Conservation (phyloP, 768 basidiomycete genomes). For the Tylopilus balloui region DNA sequence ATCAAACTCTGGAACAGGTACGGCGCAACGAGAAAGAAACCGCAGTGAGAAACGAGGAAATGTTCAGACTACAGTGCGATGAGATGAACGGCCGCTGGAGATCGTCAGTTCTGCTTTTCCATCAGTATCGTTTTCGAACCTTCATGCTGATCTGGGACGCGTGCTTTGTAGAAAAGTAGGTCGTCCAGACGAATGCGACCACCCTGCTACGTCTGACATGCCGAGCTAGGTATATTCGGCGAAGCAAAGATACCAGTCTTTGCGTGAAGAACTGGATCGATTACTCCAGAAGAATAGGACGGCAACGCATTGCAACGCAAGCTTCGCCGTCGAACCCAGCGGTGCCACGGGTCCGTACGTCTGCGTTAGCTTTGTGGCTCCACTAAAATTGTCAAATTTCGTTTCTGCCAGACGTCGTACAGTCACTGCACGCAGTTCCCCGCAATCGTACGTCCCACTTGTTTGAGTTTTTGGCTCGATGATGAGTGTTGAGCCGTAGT, state of each 20-base stretch:
- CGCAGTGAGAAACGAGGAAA: neutral
- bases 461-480: neutral
- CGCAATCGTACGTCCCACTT: neutral
- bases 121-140: neutral
- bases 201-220: neutral
- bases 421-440: neutral
- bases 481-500: neutral
- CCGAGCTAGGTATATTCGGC: neutral
- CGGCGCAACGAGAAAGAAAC: neutral
- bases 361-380: neutral
- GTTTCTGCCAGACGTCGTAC: neutral
- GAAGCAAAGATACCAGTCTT: neutral
- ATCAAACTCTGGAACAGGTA: neutral
- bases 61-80: neutral
- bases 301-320: neutral
- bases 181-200: neutral
- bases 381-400: neutral
- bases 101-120: neutral
- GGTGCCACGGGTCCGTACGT: neutral
- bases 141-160: neutral
- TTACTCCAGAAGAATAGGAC: neutral
- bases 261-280: neutral
- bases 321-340: neutral
- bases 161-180: neutral
- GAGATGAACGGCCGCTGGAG: slow-evolving; percentile 1